A percentile compares a stretch with the other conserved stretches of the same genome.
phyloP scores from a whole-genome alignment of 1,139 yeast genomes.

The Saccharomyces hybrid region DNA sequence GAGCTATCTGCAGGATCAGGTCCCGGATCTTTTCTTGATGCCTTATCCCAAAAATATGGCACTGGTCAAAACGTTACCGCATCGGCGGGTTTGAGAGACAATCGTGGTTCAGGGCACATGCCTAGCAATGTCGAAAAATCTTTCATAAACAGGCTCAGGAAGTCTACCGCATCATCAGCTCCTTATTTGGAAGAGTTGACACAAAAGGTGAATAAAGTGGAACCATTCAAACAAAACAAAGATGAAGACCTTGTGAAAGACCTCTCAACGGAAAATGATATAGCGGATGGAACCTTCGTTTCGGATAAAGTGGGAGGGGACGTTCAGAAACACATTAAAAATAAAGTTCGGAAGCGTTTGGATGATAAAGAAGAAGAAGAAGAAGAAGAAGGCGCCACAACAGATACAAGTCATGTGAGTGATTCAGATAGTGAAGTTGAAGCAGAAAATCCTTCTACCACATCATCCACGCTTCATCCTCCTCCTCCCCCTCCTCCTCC shows the following conservation, averaged over 20 bases:
- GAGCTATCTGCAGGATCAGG: conserved; percentile 11
- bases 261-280: neutral
- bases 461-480: conserved; percentile 24
- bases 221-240: conserved; percentile 7
- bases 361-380: neutral
- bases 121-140: conserved; percentile 17
- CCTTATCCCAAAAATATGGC: conserved; percentile 29
- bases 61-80: conserved; percentile 18
- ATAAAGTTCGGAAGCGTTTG: neutral
- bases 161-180: conserved; percentile 13
- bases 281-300: neutral
- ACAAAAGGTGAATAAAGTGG: conserved; percentile 37
- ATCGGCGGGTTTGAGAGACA: conserved; percentile 2
- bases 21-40: conserved; percentile 26
- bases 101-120: conserved; percentile 2
- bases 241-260: neutral
- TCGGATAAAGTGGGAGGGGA: neutral
- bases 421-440: neutral
- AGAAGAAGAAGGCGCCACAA: neutral
- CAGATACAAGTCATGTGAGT: neutral
- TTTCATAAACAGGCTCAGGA: conserved; percentile 28
- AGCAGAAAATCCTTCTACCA: conserved; percentile 7
- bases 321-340: neutral
- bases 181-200: conserved; percentile 51
- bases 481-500: conserved; percentile 28